Evolutionary conservation across 495 filamentous ascomycete genomes (phyloP), one percentile per base, ranked within the genome.

Genomic region (Penicillium angulare): DNA sequence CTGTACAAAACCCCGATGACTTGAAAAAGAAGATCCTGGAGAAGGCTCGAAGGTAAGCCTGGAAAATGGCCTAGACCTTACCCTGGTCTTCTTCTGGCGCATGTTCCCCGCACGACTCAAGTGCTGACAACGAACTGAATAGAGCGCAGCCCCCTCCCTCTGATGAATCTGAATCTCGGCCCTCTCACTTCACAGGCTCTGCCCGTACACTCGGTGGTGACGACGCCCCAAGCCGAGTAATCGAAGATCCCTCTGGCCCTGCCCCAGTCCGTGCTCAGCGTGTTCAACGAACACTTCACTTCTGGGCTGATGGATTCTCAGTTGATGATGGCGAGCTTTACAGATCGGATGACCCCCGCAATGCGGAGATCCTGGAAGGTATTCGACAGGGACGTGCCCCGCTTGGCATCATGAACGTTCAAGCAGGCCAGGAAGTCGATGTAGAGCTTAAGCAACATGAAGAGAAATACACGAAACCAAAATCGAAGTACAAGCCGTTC

Each of bases 221-320:
- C 55, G 91, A 92, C 52, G 78, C 85, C 12, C 88, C 88, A 20
- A 91, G 86, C 53, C 76, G 83, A 40, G 69, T 80, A 15, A 82
- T 97, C 46, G 83, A 86, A 15, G 81, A 87, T 49, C 82, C 89
- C 31, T 68, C 63, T 22, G 76, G 74, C 5, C 65, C 67, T 38
- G 44, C 57, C 7, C 63, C 75, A 15, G 71, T 75, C 45, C 61
- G 62, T 7, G 65, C 78, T 5, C 70, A 73, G 46, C 69, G 79
- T n/a, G 80, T 82, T 10, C 78, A 81, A 33, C 83, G 91, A 32
- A 82, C 81, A 15, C 78, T 98, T 32, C 91, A 96, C 58, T 86
- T 98, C 52, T 98, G 93, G 93, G 74, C 79, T 12, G 88, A 98
- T 68, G 93, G 93, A 2, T 96, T 97, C 61, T 96, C 90, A 38